Evolutionary conservation across 352 stramenopile species (phyloP).

Genomic region (Phytophthora multivora): DNA sequence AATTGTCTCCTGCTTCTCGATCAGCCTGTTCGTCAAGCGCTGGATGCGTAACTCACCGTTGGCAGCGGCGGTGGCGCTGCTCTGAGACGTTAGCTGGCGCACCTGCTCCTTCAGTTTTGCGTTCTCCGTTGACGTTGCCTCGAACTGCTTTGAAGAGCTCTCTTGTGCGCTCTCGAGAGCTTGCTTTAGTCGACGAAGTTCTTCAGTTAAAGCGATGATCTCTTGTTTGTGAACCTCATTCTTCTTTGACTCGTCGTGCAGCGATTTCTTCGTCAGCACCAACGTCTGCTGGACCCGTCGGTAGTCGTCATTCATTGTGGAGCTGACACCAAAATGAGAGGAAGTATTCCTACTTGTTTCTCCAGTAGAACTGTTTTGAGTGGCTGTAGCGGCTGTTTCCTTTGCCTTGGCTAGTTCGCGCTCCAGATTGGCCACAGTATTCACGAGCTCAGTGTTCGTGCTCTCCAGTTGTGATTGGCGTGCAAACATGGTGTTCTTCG

Average conservation of each 20-base stretch:
- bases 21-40: slow-evolving; percentile 75
- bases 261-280: slow-evolving; percentile 71
- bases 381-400: slow-evolving; percentile 19
- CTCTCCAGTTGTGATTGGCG: slow-evolving; percentile 79
- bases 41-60: slow-evolving; percentile 72
- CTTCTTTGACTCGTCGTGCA: slow-evolving; percentile 74
- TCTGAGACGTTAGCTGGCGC: slow-evolving; percentile 31
- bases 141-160: slow-evolving; percentile 41
- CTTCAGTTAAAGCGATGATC: slow-evolving; percentile 50
- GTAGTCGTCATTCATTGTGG: slow-evolving; percentile 57
- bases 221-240: slow-evolving; percentile 76
- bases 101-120: slow-evolving; percentile 56
- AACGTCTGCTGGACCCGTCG: slow-evolving; percentile 65
- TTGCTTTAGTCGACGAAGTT: slow-evolving; percentile 63
- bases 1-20: slow-evolving; percentile 85
- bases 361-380: slow-evolving; percentile 7
- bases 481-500: slow-evolving; percentile 73
- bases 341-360: background rate
- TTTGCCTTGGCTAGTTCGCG: slow-evolving; percentile 57
- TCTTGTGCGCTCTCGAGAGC: slow-evolving; percentile 40
- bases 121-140: slow-evolving; percentile 44
- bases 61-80: slow-evolving; percentile 19
- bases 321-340: slow-evolving; percentile 18
- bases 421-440: slow-evolving; percentile 67
- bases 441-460: slow-evolving; percentile 74